Percentiles rank a stretch among this genome's conserved stretches.
These are phyloP conservation scores for Penicillium occitanis DNA, from an alignment of 2,329 filamentous ascomycete genomes.

Conservation along the genomic window DNA sequence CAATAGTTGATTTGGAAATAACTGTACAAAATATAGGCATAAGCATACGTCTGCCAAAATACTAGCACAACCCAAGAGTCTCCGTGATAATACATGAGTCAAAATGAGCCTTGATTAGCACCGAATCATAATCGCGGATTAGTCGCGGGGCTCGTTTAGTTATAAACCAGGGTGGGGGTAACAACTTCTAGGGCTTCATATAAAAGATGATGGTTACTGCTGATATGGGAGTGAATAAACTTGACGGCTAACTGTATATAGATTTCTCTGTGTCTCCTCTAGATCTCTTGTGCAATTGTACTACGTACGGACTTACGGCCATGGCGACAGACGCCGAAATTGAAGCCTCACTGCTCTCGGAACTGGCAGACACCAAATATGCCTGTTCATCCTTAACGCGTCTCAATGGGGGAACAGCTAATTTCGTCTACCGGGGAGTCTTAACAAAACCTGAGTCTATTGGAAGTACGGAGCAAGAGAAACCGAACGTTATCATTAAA, in stretches of 20 bases:
- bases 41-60: not conserved
- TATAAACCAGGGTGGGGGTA: not conserved
- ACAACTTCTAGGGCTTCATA: not conserved
- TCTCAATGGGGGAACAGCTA: slow-evolving; percentile 18
- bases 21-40: not conserved
- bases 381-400: slow-evolving; percentile 8
- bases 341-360: slow-evolving; percentile 2
- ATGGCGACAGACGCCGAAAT: slow-evolving; percentile 19
- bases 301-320: not conserved
- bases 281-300: not conserved
- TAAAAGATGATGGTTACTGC: not conserved
- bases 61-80: not conserved
- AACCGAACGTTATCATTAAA: slow-evolving; percentile 11
- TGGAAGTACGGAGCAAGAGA: not conserved
- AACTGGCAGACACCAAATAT: not conserved
- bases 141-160: not conserved
- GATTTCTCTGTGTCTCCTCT: not conserved
- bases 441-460: not conserved
- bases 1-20: not conserved
- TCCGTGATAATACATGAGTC: not conserved
- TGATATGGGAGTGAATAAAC: not conserved
- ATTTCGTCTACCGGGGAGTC: slow-evolving; percentile 16
- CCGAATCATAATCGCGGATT: slow-evolving; percentile 5
- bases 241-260: not conserved
- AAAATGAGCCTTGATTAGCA: slow-evolving; percentile 2